Conservation (phyloP, 2,329 filamentous ascomycete genomes). For the Monilinia fructigena region DNA sequence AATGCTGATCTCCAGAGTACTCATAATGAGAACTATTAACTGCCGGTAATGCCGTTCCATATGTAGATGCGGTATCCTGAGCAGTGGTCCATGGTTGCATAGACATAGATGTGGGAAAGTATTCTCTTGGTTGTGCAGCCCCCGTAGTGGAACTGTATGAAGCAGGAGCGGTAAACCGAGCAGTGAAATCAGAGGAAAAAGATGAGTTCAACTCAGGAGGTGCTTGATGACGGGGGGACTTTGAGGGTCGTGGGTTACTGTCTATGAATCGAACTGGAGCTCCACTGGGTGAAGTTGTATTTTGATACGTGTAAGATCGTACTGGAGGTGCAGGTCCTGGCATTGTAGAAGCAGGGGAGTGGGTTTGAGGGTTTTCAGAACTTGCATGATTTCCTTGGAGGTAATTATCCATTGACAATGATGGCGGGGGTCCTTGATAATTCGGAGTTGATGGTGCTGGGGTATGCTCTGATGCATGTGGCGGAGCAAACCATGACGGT, state of each 20-base stretch:
- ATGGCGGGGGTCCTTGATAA: conserved; percentile 30
- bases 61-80: conserved; percentile 28
- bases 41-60: conserved; percentile 30
- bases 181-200: conserved; percentile 30
- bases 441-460: conserved; percentile 32
- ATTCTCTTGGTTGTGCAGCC: conserved; percentile 30
- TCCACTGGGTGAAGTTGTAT: conserved; percentile 19
- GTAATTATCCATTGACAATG: conserved; percentile 33
- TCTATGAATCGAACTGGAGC: conserved; percentile 35
- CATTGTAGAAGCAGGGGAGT: conserved; percentile 28
- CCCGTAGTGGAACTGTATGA: conserved; percentile 29
- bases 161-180: conserved; percentile 31
- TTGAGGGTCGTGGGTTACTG: conserved; percentile 38
- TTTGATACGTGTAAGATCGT: conserved; percentile 22
- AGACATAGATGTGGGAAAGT: conserved; percentile 31
- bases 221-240: conserved; percentile 39
- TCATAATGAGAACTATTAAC: conserved; percentile 33
- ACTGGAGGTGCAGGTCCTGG: conserved; percentile 18
- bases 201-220: conserved; percentile 33
- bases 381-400: conserved; percentile 34
- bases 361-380: conserved; percentile 30
- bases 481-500: conserved; percentile 32
- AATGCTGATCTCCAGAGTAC: conserved; percentile 31
- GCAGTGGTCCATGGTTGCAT: conserved; percentile 35
- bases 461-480: conserved; percentile 36